These are phyloP conservation scores for Diutina ranongensis DNA, from an alignment of 1,139 yeast genomes.

Conservation along the genomic window DNA sequence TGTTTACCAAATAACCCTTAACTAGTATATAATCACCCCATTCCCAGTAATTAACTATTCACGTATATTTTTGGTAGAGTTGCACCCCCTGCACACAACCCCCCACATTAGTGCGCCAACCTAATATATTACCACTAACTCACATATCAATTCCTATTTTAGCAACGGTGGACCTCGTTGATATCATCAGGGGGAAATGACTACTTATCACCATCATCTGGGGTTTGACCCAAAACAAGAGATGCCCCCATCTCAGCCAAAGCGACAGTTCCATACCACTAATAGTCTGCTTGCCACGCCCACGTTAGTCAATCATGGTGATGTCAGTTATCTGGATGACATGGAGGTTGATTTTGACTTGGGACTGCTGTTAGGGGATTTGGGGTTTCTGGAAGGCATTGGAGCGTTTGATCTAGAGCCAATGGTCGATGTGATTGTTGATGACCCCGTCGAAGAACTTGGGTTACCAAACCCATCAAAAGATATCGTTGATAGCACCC, in stretches of 20 bases:
- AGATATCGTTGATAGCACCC: not conserved
- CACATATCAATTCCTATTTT: too few relatives aligned
- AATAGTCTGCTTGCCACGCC: slow-evolving; percentile 3
- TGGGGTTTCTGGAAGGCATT: not conserved
- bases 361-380: slow-evolving; percentile 3
- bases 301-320: not conserved
- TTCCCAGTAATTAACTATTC: too few relatives aligned
- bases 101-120: too few relatives aligned
- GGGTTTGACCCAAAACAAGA: not conserved
- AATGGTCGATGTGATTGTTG: not conserved
- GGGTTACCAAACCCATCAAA: not conserved
- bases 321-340: not conserved
- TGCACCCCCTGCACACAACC: too few relatives aligned
- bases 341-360: slow-evolving; percentile 2
- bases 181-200: too few relatives aligned
- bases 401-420: not conserved
- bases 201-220: too few relatives aligned
- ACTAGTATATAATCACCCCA: too few relatives aligned
- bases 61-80: too few relatives aligned
- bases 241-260: not conserved
- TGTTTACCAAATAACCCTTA: too few relatives aligned
- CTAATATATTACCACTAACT: too few relatives aligned
- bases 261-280: not conserved
- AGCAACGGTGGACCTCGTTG: too few relatives aligned
- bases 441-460: not conserved